Conservation (phyloP, 768 basidiomycete species). For the Serpula lacrymans region DNA sequence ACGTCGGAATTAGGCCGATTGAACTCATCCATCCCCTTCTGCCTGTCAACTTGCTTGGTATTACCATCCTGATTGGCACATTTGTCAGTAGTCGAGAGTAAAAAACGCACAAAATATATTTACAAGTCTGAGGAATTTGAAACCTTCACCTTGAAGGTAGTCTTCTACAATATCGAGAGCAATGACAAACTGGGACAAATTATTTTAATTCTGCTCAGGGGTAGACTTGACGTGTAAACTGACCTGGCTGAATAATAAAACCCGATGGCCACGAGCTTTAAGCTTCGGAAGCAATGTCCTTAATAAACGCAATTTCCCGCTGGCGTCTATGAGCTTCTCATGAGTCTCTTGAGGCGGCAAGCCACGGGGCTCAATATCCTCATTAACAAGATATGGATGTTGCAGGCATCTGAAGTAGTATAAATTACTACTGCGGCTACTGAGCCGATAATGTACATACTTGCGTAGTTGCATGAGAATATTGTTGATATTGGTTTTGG, state of each 20-base stretch:
- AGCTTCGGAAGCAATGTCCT: slow-evolving; percentile 79
- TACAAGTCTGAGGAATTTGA: slow-evolving; percentile 78
- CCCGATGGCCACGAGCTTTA: slow-evolving; percentile 80
- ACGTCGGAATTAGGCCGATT: slow-evolving; percentile 84
- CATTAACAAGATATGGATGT: slow-evolving; percentile 84
- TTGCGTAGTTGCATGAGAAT: slow-evolving; percentile 86
- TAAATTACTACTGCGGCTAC: neutral
- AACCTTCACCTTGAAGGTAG: slow-evolving; percentile 77
- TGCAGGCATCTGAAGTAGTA: slow-evolving; percentile 65
- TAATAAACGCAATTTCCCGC: slow-evolving; percentile 81
- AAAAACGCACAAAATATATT: slow-evolving; percentile 5
- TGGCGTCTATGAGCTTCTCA: slow-evolving; percentile 75
- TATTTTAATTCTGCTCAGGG: neutral
- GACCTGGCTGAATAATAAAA: slow-evolving; percentile 91
- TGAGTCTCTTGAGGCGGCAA: slow-evolving; percentile 61
- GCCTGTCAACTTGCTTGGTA: slow-evolving; percentile 80
- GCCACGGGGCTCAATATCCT: slow-evolving; percentile 72
- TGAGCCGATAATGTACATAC: slow-evolving; percentile 37
- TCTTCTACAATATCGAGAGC: slow-evolving; percentile 87
- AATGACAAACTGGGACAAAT: slow-evolving; percentile 68
- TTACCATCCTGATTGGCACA: slow-evolving; percentile 70
- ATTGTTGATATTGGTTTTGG: slow-evolving; percentile 69
- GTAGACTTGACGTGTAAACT: slow-evolving; percentile 11
- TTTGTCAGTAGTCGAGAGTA: slow-evolving; percentile 7
- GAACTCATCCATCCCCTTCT: slow-evolving; percentile 94